Conservation (phyloP, 2,329 filamentous ascomycete species). For the Sclerotinia borealis region DNA sequence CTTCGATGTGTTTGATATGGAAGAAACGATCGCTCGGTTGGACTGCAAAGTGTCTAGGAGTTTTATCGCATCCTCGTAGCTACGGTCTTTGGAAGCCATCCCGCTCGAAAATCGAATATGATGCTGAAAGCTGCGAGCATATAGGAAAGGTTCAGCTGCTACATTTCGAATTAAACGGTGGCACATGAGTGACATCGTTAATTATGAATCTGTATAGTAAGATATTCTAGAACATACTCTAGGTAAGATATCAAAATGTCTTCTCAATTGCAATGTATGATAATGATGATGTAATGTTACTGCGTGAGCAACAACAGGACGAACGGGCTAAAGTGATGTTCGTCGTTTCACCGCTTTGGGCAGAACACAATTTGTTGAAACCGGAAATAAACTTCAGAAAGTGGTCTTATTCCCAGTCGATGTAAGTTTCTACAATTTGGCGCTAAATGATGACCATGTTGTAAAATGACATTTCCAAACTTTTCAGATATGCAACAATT, state of each 20-base stretch:
- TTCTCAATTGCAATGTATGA: neutral
- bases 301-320: no score
- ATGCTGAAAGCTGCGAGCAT: neutral
- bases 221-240: neutral
- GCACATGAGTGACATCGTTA: neutral
- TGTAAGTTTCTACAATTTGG: neutral
- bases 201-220: neutral
- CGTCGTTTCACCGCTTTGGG: neutral
- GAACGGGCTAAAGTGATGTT: no score
- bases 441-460: no score
- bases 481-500: neutral
- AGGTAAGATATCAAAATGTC: neutral
- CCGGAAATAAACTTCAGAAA: neutral
- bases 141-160: neutral
- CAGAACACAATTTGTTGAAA: neutral
- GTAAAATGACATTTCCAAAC: no score
- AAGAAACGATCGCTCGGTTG: constrained; percentile 23
- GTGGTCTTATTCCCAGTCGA: neutral
- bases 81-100: neutral
- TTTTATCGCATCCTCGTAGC: constrained; percentile 21
- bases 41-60: constrained; percentile 27
- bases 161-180: neutral
- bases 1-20: constrained; percentile 16
- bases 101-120: constrained; percentile 2
- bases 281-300: no score